Evolutionary conservation across 2,329 filamentous ascomycete species (phyloP).

Genomic region (Phialophora macrospora): DNA sequence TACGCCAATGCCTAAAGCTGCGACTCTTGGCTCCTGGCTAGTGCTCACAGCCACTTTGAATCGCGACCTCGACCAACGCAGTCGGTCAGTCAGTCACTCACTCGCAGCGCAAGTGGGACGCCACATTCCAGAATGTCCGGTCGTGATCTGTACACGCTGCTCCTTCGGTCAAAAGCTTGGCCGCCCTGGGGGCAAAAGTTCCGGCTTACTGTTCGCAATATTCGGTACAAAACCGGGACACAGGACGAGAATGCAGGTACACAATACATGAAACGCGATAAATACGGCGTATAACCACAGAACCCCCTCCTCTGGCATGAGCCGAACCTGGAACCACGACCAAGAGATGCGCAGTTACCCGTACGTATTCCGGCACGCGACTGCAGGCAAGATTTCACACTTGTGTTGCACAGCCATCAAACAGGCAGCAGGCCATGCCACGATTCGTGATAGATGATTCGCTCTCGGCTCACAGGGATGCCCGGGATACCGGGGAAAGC

Average conservation of each 20-base stretch:
- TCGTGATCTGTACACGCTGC: neutral
- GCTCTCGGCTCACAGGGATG: neutral
- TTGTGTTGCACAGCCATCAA: neutral
- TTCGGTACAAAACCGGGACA: neutral
- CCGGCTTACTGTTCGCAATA: neutral
- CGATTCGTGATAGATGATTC: neutral
- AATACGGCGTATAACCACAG: too few relatives aligned
- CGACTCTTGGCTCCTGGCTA: neutral
- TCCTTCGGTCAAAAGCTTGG: constrained; percentile 3
- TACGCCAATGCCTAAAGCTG: neutral
- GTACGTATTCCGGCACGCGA: too few relatives aligned
- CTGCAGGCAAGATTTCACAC: too few relatives aligned
- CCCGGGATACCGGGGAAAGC: too few relatives aligned
- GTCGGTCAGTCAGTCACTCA: too few relatives aligned
- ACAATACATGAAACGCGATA: too few relatives aligned
- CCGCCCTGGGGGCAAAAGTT: neutral
- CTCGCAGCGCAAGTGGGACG: neutral
- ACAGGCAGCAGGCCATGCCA: neutral
- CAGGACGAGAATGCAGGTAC: too few relatives aligned
- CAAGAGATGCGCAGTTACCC: too few relatives aligned
- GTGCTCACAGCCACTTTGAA: neutral
- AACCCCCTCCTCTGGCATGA: too few relatives aligned
- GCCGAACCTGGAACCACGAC: too few relatives aligned
- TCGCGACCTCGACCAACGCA: neutral
- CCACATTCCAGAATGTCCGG: neutral